A percentile compares a stretch with the other conserved stretches of the same genome.
These are phyloP conservation scores for Candida khao-thaluensis DNA, from an alignment of 805 yeast species.

Conservation along the genomic window DNA sequence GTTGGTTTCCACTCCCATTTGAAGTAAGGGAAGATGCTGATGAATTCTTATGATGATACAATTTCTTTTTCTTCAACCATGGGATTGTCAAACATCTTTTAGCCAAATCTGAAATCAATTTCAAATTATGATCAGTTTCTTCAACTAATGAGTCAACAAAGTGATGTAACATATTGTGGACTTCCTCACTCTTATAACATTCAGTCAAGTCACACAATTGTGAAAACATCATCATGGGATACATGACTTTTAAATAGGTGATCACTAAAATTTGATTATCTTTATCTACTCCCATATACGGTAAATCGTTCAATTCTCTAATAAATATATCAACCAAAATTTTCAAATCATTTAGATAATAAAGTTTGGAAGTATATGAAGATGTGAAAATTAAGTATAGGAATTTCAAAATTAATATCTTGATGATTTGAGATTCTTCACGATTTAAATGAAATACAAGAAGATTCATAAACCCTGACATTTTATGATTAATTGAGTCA, in stretches of 20 bases:
- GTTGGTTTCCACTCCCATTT: too few species aligned
- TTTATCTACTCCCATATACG: conserved; percentile 52
- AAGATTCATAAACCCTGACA: conserved; percentile 70
- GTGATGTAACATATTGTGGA: conserved; percentile 50
- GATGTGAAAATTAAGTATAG: conserved; percentile 72
- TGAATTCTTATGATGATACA: conserved; percentile 7
- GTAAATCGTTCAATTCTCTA: conserved; percentile 71
- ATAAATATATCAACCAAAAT: conserved; percentile 81
- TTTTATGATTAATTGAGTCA: conserved; percentile 22
- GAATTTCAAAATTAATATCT: conserved; percentile 75
- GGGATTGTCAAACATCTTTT: conserved; percentile 31
- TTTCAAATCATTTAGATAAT: conserved; percentile 80
- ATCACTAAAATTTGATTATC: conserved; percentile 52
- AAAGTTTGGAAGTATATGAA: conserved; percentile 58
- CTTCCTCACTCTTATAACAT: conserved; percentile 56
- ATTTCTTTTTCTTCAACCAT: conserved; percentile 27
- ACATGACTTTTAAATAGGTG: conserved; percentile 65
- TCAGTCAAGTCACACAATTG: conserved; percentile 50
- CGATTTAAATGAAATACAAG: conserved; percentile 65
- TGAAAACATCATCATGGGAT: conserved; percentile 67
- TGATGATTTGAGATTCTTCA: conserved; percentile 65
- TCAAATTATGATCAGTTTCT: conserved; percentile 12
- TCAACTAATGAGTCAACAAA: conserved; percentile 26
- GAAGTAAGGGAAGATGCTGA: conserved; percentile 18
- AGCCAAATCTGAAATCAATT: conserved; percentile 31